These are phyloP conservation scores for Biscutella laevigata DNA, from an alignment of 441 rosid species.

Conservation along the genomic window DNA sequence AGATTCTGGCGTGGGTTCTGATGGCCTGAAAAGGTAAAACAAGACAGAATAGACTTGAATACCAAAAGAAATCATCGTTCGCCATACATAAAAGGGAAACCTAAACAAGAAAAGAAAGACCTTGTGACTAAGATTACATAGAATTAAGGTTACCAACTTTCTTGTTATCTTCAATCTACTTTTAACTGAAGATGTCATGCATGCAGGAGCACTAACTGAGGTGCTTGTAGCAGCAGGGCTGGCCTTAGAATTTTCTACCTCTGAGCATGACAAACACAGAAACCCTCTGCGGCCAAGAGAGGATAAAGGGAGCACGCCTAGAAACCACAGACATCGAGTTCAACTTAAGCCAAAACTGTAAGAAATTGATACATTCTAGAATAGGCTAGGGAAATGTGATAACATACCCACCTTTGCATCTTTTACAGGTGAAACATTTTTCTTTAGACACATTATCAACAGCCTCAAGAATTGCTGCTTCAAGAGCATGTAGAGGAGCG, in stretches of 20 bases:
- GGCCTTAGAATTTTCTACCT: slow-evolving; percentile 38
- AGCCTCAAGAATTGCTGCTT: slow-evolving; percentile 59
- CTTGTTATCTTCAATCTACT: slow-evolving; percentile 37
- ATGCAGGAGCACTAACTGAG: slow-evolving; percentile 33
- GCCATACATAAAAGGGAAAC: slow-evolving; percentile 1
- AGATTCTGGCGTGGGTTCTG: slow-evolving; percentile 30
- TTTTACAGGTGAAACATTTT: slow-evolving; percentile 69
- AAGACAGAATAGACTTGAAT: slow-evolving; percentile 3
- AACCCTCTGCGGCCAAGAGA: slow-evolving; percentile 70
- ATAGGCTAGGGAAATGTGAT: slow-evolving; percentile 8
- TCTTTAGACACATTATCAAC: slow-evolving; percentile 57
- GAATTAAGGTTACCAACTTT: slow-evolving; percentile 42
- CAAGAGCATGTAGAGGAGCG: slow-evolving; percentile 63
- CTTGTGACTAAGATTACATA: slow-evolving; percentile 14
- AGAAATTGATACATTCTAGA: background rate
- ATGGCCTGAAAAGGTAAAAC: slow-evolving; percentile 38
- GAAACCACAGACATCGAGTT: slow-evolving; percentile 20
- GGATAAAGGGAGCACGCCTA: slow-evolving; percentile 56
- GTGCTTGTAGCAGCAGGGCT: slow-evolving; percentile 27
- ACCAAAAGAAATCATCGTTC: background rate
- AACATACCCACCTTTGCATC: slow-evolving; percentile 64
- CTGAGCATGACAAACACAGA: slow-evolving; percentile 63
- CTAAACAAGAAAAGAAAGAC: background rate
- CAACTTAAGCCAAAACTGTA: slow-evolving; percentile 15
- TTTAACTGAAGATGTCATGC: slow-evolving; percentile 33